phyloP scores from a whole-genome alignment of 371 early-diverging fungal species.

The Zopfochytrium polystomum region DNA sequence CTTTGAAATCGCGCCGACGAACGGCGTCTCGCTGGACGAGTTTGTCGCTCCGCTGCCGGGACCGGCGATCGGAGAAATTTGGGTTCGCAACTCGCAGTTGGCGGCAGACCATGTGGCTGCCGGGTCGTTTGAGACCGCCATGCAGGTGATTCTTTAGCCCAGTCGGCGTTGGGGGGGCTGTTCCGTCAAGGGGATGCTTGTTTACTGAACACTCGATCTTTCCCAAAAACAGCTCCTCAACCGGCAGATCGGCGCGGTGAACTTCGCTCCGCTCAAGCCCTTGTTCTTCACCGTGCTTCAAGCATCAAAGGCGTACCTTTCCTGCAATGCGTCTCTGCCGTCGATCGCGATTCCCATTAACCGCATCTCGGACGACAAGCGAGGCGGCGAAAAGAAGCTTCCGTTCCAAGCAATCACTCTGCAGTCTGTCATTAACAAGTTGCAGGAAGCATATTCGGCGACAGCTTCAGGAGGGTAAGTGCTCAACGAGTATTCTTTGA shows the following conservation, averaged over 20 bases:
- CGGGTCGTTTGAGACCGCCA: constrained; percentile 89
- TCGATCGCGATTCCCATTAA: constrained; percentile 42
- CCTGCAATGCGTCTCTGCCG: constrained; percentile 61
- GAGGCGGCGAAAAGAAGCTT: constrained; percentile 14
- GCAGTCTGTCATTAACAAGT: constrained; percentile 56
- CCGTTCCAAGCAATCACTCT: constrained; percentile 50
- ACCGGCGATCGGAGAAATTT: constrained; percentile 61
- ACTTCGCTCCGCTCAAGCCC: constrained; percentile 86
- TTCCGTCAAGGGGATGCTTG: neutral
- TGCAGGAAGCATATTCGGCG: constrained; percentile 76
- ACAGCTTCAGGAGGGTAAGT: constrained; percentile 56
- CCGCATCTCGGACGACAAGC: constrained; percentile 17
- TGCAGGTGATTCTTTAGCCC: constrained; percentile 61
- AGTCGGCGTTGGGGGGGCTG: neutral
- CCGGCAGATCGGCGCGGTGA: constrained; percentile 80
- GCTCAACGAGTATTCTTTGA: neutral
- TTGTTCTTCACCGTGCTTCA: constrained; percentile 78
- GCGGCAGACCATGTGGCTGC: constrained; percentile 91
- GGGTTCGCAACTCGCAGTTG: constrained; percentile 78
- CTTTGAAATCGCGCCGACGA: constrained; percentile 11
- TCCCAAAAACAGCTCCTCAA: constrained; percentile 60
- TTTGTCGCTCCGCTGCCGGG: constrained; percentile 58
- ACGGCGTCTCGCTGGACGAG: constrained; percentile 2
- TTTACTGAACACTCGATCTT: constrained; percentile 8
- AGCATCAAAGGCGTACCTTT: constrained; percentile 66